These are phyloP conservation scores for Candida railenensis DNA, from an alignment of 805 yeast species.

Conservation along the genomic window DNA sequence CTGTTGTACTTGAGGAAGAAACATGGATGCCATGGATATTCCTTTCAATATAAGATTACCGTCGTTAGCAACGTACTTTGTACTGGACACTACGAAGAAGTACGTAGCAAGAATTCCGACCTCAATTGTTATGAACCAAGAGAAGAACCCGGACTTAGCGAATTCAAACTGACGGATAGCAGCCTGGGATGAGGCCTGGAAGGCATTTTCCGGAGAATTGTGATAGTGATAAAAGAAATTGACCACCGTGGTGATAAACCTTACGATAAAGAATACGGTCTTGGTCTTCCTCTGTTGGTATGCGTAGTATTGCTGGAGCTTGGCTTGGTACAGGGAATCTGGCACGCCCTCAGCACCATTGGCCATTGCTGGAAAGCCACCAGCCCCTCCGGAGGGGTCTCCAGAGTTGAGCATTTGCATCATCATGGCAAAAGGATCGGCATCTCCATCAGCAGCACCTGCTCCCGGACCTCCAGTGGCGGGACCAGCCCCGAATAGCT, in stretches of 20 bases:
- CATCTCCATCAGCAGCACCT: slow-evolving; percentile 6
- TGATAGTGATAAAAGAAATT: slow-evolving; percentile 37
- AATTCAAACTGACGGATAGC: slow-evolving; percentile 20
- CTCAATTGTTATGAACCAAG: slow-evolving; percentile 30
- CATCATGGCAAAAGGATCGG: slow-evolving; percentile 32
- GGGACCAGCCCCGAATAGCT: slow-evolving; percentile 25
- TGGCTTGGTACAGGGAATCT: slow-evolving; percentile 24
- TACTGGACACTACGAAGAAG: slow-evolving; percentile 26
- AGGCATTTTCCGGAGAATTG: slow-evolving; percentile 6
- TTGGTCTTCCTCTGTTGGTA: slow-evolving; percentile 34
- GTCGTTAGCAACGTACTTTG: slow-evolving; percentile 21
- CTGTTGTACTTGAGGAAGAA: slow-evolving; percentile 30
- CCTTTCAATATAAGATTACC: slow-evolving; percentile 26
- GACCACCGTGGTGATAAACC: slow-evolving; percentile 23
- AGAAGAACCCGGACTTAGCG: slow-evolving; percentile 19
- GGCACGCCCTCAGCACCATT: slow-evolving; percentile 9
- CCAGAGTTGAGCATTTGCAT: slow-evolving; percentile 25
- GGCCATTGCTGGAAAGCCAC: slow-evolving; percentile 6
- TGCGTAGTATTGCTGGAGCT: slow-evolving; percentile 26
- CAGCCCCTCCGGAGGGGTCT: slow-evolving; percentile 2
- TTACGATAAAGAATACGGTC: slow-evolving; percentile 29
- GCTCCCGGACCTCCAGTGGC: slow-evolving; percentile 5
- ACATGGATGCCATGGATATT: slow-evolving; percentile 31
- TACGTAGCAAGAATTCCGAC: slow-evolving; percentile 31
- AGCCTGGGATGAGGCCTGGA: slow-evolving; percentile 22